Base-by-base conservation (phyloP, 1,284 basidiomycete species). In the Puccinia horiana region DNA sequence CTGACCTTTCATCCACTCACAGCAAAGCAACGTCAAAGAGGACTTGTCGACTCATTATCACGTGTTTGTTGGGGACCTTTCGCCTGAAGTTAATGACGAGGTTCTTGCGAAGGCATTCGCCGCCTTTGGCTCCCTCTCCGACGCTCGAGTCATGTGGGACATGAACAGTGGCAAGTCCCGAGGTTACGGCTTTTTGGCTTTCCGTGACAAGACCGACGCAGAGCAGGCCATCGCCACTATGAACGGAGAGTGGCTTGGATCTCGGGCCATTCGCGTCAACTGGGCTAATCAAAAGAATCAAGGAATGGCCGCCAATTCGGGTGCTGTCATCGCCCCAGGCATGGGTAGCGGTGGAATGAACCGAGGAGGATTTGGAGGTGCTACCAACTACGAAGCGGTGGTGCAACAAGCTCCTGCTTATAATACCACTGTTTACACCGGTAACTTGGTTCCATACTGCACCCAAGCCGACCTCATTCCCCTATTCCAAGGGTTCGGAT, bases 231-330 rank as follows among this genome's bases (percentile, higher is more conserved):
- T 98, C 86, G 93, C 93, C 44, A 95, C 95, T 78, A 98, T 98
- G 96, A 98, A 99, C 86, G 97, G 97, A 81, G 96, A 99, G 90
- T 99, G 95, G 95, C 91, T 99, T 61, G 96, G 96, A 74, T 94
- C 94, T 67, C 92, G 97, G 83, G 95, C 96, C 80, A 98, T 99
- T 86, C 93, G 96, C 84, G 96, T 99, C 88, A 99, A 99, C 89
- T 99, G 96, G 96, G 96, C 96, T 73, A 98, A 97, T 89, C 96
- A 96, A 89, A 98, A 98, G 90, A 97, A 94, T 35, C 93, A 95
- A 88, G 84, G 83, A 16, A 92, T 79, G 40, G 75, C 84, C 42
- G 83, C 82, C 37, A 84, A 83, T n/a, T 44, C 77, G 29, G 85
- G 86, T 69, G 84, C 85, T 67, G 92, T 92, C 37, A 76, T 76